Evolutionary conservation across 2,329 filamentous ascomycete genomes (phyloP).

Genomic region (Cytospora piceicola): DNA sequence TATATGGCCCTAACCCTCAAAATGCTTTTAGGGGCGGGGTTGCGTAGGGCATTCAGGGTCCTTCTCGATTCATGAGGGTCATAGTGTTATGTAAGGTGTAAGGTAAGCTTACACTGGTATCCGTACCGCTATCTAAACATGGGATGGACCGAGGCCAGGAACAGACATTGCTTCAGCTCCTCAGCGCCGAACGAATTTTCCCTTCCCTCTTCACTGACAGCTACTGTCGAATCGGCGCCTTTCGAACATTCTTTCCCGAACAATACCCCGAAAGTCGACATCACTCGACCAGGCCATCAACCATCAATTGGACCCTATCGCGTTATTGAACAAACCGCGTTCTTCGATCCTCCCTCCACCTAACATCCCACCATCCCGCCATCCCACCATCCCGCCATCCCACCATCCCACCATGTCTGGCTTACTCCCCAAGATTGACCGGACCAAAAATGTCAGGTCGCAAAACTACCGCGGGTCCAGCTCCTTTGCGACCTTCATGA

Average conservation of each 20-base stretch:
- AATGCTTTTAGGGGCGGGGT: no score
- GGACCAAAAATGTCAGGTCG: conserved; percentile 61
- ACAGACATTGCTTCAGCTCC: background rate
- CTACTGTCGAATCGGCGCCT: conserved; percentile 4
- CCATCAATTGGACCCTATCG: conserved; percentile 8
- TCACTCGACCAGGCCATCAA: conserved; percentile 9
- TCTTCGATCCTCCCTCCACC: background rate
- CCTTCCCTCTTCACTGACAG: conserved; percentile 1
- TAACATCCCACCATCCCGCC: conserved; percentile 17
- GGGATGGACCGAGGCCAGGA: conserved; percentile 9
- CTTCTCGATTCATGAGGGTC: conserved; percentile 14
- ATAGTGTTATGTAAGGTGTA: conserved; percentile 7
- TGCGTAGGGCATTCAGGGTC: background rate
- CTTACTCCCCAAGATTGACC: conserved; percentile 45
- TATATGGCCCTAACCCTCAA: no score
- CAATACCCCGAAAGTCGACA: background rate
- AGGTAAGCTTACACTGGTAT: conserved; percentile 23
- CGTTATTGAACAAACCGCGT: background rate
- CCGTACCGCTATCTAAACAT: background rate
- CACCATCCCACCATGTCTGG: conserved; percentile 23
- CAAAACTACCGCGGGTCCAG: conserved; percentile 61
- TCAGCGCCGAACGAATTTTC: background rate
- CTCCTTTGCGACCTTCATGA: conserved; percentile 95
- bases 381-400: no score
- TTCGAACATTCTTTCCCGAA: background rate